Conservation (phyloP, 2,329 filamentous ascomycete genomes). For the Calonectria pseudoturangicola region DNA sequence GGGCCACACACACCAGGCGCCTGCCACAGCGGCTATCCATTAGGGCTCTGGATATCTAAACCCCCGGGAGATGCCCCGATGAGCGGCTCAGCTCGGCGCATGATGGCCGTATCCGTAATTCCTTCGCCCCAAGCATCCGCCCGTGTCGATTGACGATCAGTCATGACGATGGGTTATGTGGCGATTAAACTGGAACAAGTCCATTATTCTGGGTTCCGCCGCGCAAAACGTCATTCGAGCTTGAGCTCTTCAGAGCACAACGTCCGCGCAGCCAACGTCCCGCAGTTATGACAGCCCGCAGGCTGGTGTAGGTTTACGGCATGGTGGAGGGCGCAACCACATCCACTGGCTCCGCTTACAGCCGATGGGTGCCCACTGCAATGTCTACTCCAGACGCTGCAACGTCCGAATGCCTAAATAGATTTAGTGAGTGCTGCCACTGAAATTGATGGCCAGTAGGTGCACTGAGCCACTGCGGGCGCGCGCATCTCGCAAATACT, state of each 20-base stretch:
- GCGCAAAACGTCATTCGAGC: slow-evolving; percentile 2
- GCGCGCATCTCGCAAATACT: slow-evolving; percentile 15
- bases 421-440: slow-evolving; percentile 32
- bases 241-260: slow-evolving; percentile 13
- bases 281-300: slow-evolving; percentile 23
- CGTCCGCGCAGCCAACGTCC: slow-evolving; percentile 24
- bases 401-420: slow-evolving; percentile 36
- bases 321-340: slow-evolving; percentile 18
- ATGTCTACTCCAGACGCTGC: slow-evolving; percentile 21
- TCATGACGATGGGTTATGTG: slow-evolving; percentile 7
- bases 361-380: slow-evolving; percentile 16
- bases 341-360: slow-evolving; percentile 16
- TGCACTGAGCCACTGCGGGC: slow-evolving; percentile 18
- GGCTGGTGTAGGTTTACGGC: slow-evolving; percentile 21
- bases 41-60: slow-evolving; percentile 39
- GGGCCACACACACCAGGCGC: slow-evolving; percentile 36
- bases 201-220: neutral
- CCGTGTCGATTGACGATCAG: slow-evolving; percentile 21
- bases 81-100: slow-evolving; percentile 31
- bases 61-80: neutral
- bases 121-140: slow-evolving; percentile 4
- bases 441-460: slow-evolving; percentile 14
- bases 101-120: slow-evolving; percentile 21
- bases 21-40: slow-evolving; percentile 43
- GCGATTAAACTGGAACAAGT: slow-evolving; percentile 4